Evolutionary conservation across 148 eudicot genomes (phyloP).

Genomic region (Camellia japonica): DNA sequence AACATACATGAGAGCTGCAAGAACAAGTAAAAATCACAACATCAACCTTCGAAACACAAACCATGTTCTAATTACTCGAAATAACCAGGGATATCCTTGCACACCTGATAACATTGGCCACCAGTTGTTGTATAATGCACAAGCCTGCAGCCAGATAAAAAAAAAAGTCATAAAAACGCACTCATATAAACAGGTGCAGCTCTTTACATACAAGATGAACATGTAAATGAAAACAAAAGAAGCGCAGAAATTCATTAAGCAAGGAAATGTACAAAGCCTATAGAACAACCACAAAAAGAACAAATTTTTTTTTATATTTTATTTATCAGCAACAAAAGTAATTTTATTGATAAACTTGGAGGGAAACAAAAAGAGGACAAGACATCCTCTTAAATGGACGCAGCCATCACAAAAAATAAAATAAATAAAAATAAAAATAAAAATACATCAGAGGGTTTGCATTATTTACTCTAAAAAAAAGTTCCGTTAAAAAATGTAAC

Average conservation of each 20-base stretch:
- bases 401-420: too few relatives aligned
- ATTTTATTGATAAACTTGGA: too few relatives aligned
- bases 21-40: constrained; percentile 3
- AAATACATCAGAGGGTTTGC: background rate
- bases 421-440: too few relatives aligned
- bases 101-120: constrained; percentile 99
- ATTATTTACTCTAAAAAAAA: background rate
- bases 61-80: background rate
- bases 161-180: background rate
- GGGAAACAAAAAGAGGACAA: too few relatives aligned
- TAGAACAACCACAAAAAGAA: background rate
- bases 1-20: constrained; percentile 96
- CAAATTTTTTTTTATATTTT: too few relatives aligned
- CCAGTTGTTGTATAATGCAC: constrained; percentile 93
- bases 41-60: constrained; percentile 12
- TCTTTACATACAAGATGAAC: constrained; percentile 6
- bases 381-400: too few relatives aligned
- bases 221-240: background rate
- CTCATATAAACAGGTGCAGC: background rate
- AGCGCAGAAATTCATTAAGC: background rate
- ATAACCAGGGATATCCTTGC: constrained; percentile 5
- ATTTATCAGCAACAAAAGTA: too few relatives aligned
- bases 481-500: background rate
- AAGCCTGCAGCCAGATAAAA: constrained; percentile 61
- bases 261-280: constrained; percentile 1